A percentile compares a stretch with the other conserved stretches of the same genome.
Conservation (phyloP, 2,329 filamentous ascomycete species). For the Dryadomyces quercus-mongolicae region DNA sequence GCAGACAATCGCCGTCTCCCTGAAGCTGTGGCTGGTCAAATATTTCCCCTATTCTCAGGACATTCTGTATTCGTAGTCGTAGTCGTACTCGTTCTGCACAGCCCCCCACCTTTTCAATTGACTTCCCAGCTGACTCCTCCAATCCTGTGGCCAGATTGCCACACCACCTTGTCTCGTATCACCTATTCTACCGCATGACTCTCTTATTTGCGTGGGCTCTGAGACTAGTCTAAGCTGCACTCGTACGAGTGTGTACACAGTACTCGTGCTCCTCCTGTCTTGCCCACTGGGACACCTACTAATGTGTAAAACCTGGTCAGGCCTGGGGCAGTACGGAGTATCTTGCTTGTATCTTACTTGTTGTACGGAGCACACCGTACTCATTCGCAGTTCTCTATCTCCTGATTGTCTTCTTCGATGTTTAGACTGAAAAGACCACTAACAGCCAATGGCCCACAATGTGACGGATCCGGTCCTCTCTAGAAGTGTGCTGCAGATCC, state of each 20-base stretch:
- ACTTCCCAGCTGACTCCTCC: neutral
- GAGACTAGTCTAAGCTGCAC: neutral
- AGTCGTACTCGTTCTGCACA: neutral
- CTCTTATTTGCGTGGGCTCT: neutral
- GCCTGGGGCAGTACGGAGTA: no score
- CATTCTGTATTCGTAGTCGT: neutral
- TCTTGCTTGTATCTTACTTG: no score
- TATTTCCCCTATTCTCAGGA: neutral
- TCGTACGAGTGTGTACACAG: neutral
- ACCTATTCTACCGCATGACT: slow-evolving; percentile 1
- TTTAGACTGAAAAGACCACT: neutral
- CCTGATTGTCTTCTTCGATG: neutral
- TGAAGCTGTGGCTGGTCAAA: neutral
- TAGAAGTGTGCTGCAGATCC: neutral
- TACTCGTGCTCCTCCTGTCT: neutral
- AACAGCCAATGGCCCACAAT: neutral
- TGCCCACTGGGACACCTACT: neutral
- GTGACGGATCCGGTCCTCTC: neutral
- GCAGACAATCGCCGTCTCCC: neutral
- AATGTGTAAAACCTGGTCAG: neutral
- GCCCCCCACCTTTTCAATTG: neutral
- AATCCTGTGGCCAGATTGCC: neutral
- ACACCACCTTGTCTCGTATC: slow-evolving; percentile 1
- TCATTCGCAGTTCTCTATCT: neutral
- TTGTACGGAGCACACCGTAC: no score